phyloP scores from a whole-genome alignment of 1,284 basidiomycete species.

The Neotropicomus parvogracilis region DNA sequence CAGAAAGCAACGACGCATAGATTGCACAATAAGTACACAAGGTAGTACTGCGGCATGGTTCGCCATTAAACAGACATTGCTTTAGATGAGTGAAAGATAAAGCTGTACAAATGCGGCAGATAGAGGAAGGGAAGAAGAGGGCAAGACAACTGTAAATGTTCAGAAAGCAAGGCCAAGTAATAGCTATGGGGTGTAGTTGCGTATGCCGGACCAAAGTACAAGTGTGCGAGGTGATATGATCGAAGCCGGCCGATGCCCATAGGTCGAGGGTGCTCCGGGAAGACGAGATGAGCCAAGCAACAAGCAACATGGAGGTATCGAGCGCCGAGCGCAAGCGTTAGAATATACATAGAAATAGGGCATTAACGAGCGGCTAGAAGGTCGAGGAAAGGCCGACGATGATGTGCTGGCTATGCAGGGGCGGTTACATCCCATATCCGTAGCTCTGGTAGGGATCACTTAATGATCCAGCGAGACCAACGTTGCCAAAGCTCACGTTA shows the following conservation, averaged over 20 bases:
- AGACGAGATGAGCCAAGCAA: conserved; percentile 33
- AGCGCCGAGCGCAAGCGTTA: conserved; percentile 29
- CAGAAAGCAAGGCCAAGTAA: conserved; percentile 43
- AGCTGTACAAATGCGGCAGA: conserved; percentile 56
- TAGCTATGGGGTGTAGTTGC: conserved; percentile 40
- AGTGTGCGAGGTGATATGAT: conserved; percentile 53
- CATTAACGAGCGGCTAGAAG: conserved; percentile 31
- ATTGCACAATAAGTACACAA: conserved; percentile 40
- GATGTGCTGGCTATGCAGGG: conserved; percentile 13
- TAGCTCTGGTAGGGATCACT: conserved; percentile 75
- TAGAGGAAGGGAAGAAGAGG: conserved; percentile 38
- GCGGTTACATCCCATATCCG: conserved; percentile 70
- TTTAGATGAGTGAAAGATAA: conserved; percentile 38
- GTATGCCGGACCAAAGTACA: conserved; percentile 68
- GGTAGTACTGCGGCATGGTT: conserved; percentile 35
- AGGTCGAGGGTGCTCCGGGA: conserved; percentile 33
- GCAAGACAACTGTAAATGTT: conserved; percentile 39
- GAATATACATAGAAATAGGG: conserved; percentile 39
- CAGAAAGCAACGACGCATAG: conserved; percentile 32
- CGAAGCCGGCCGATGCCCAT: conserved; percentile 35
- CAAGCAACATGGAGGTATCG: conserved; percentile 35
- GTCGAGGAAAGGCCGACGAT: conserved; percentile 10
- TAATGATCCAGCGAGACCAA: conserved; percentile 50
- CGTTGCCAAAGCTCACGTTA: conserved; percentile 55
- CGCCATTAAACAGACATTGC: conserved; percentile 40